Percentiles rank a stretch among this genome's conserved stretches.
Evolutionary conservation across 176 grass and related monocot genomes (phyloP).

Genomic region (Pontederia crassipes): DNA sequence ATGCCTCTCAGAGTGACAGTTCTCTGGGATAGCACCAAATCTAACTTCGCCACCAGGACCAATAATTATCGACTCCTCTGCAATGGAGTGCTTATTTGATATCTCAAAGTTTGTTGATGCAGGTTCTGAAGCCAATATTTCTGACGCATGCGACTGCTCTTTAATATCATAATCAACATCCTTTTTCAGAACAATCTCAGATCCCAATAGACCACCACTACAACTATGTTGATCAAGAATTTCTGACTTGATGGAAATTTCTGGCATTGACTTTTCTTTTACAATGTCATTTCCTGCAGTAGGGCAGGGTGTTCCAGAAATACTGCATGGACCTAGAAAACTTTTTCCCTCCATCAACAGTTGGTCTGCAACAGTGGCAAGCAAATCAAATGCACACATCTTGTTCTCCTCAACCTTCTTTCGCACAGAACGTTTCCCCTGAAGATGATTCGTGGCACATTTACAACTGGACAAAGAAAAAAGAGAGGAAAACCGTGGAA

Average conservation of each 20-base stretch:
- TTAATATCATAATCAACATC: not conserved
- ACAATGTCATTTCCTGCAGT: slow-evolving; percentile 14
- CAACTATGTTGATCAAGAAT: slow-evolving; percentile 26
- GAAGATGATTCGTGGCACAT: not conserved
- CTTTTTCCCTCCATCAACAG: slow-evolving; percentile 33
- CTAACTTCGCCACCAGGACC: not conserved
- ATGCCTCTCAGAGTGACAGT: not conserved
- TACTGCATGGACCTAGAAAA: slow-evolving; percentile 17
- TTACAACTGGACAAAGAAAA: not conserved
- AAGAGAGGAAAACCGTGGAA: not conserved
- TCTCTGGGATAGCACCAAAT: not conserved
- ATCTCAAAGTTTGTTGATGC: not conserved
- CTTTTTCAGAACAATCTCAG: slow-evolving; percentile 7
- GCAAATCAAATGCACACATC: slow-evolving; percentile 62
- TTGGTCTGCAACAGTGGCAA: slow-evolving; percentile 46
- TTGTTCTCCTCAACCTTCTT: slow-evolving; percentile 35
- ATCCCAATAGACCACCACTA: slow-evolving; percentile 17
- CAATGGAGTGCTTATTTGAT: not conserved
- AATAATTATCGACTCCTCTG: not conserved
- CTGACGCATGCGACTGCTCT: not conserved
- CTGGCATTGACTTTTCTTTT: slow-evolving; percentile 11
- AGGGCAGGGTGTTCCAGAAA: slow-evolving; percentile 19
- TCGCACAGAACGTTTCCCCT: slow-evolving; percentile 53
- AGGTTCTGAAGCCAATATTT: not conserved
- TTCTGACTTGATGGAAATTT: slow-evolving; percentile 18